Conservation (phyloP, 805 yeast species). For the Saturnispora serradocipensis region DNA sequence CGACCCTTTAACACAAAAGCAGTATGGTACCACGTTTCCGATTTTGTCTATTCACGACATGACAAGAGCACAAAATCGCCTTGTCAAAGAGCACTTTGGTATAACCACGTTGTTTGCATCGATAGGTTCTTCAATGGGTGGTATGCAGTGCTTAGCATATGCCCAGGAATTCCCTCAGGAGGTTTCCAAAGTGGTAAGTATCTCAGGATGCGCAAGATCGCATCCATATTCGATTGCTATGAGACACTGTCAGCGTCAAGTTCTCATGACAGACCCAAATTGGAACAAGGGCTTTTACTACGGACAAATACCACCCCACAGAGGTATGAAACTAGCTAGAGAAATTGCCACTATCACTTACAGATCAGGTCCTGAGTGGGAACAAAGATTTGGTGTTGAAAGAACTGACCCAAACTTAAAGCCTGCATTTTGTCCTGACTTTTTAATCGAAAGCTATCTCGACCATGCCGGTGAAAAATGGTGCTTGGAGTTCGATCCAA, state of each 20-base stretch:
- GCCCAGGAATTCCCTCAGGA: slow-evolving; percentile 74
- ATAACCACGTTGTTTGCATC: slow-evolving; percentile 63
- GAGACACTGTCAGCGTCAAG: slow-evolving; percentile 89
- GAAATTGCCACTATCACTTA: slow-evolving; percentile 92
- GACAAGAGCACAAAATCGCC: slow-evolving; percentile 78
- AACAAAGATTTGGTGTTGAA: slow-evolving; percentile 79
- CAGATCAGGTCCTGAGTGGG: slow-evolving; percentile 97
- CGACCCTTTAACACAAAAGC: slow-evolving; percentile 56
- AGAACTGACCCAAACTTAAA: slow-evolving; percentile 69
- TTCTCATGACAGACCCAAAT: slow-evolving; percentile 86
- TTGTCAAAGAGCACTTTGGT: slow-evolving; percentile 54
- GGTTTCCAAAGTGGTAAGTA: slow-evolving; percentile 66
- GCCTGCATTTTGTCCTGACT: slow-evolving; percentile 91
- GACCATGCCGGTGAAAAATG: slow-evolving; percentile 95
- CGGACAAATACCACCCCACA: slow-evolving; percentile 70
- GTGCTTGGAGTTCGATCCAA: slow-evolving; percentile 84
- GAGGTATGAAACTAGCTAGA: slow-evolving; percentile 89
- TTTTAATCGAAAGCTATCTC: slow-evolving; percentile 81
- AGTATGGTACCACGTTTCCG: slow-evolving; percentile 84
- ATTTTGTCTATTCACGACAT: slow-evolving; percentile 78
- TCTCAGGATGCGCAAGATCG: slow-evolving; percentile 87
- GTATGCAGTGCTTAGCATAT: slow-evolving; percentile 91
- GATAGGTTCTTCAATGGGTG: slow-evolving; percentile 95
- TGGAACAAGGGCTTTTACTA: slow-evolving; percentile 90
- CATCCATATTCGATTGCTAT: slow-evolving; percentile 92